Percentiles rank a stretch among this genome's conserved stretches.
These are phyloP conservation scores for Polyporus arcularius DNA, from an alignment of 768 basidiomycete species.

Conservation along the genomic window DNA sequence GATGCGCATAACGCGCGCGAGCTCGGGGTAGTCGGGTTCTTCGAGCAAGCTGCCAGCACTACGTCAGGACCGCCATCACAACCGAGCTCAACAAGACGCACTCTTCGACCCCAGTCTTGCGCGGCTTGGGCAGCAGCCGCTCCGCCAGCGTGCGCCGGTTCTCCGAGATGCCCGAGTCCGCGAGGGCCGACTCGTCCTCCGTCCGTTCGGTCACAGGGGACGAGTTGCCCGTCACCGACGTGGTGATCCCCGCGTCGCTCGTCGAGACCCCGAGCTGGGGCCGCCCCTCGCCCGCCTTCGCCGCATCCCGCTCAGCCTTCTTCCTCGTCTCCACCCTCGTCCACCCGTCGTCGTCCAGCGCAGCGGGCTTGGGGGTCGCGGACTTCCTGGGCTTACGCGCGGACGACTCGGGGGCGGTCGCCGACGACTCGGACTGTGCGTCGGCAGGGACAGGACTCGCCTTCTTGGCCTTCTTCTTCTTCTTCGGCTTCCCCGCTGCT, in stretches of 20 bases:
- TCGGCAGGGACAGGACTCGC: slow-evolving; percentile 20
- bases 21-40: slow-evolving; percentile 50
- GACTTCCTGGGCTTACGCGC: slow-evolving; percentile 38
- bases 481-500: slow-evolving; percentile 44
- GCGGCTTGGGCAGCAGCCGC: slow-evolving; percentile 61
- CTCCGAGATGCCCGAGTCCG: slow-evolving; percentile 8
- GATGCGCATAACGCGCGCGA: slow-evolving; percentile 73
- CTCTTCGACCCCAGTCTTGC: slow-evolving; percentile 73
- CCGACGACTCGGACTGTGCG: slow-evolving; percentile 30
- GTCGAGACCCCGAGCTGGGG: slow-evolving; percentile 37
- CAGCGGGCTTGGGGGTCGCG: slow-evolving; percentile 22
- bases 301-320: slow-evolving; percentile 8
- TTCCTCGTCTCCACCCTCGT: slow-evolving; percentile 62
- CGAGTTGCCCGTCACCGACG: slow-evolving; percentile 42
- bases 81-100: slow-evolving; percentile 35
- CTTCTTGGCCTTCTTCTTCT: slow-evolving; percentile 41
- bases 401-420: slow-evolving; percentile 30
- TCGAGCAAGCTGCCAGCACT: slow-evolving; percentile 58
- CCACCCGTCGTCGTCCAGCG: slow-evolving; percentile 66
- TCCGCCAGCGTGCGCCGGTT: slow-evolving; percentile 55
- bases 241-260: slow-evolving; percentile 53
- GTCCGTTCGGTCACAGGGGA: slow-evolving; percentile 36
- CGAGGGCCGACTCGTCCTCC: slow-evolving; percentile 28
- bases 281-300: slow-evolving; percentile 2
- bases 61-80: background rate